Percentiles rank a stretch among this genome's conserved stretches.
phyloP scores from a whole-genome alignment of 768 basidiomycete species.

The Ephemerocybe angulata region DNA sequence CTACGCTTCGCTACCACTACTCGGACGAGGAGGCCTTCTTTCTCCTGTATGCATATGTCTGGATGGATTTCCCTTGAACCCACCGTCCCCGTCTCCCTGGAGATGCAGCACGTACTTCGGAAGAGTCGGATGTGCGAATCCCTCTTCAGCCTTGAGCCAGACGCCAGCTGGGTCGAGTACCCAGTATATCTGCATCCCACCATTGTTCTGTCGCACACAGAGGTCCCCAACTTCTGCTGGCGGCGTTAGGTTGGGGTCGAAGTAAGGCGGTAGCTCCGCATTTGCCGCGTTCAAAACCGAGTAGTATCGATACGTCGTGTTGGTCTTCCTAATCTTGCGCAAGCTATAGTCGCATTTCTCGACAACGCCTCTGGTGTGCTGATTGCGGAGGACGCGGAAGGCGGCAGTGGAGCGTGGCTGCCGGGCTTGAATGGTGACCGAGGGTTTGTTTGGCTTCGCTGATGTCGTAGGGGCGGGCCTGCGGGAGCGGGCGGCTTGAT shows the following conservation, averaged over 20 bases:
- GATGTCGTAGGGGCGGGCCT: neutral
- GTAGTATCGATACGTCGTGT: neutral
- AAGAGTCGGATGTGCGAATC: neutral
- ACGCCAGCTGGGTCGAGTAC: neutral
- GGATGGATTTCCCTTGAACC: neutral
- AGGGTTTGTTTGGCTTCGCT: neutral
- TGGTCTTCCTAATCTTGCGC: neutral
- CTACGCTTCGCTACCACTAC: no score
- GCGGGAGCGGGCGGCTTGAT: neutral
- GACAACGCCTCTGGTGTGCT: no score
- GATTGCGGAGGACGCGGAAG: no score
- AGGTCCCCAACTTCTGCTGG: neutral
- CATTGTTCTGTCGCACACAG: neutral
- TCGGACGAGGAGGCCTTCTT: no score
- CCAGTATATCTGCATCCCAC: neutral
- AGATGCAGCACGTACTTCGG: neutral
- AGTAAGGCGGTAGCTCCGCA: neutral
- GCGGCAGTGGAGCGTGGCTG: no score
- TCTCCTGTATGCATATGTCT: neutral
- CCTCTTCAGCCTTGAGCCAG: neutral
- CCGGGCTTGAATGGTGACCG: neutral
- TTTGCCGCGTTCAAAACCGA: neutral
- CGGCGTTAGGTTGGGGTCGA: neutral
- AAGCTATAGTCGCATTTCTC: no score
- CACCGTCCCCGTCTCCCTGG: neutral